Percentiles rank a stretch among this genome's conserved stretches.
Conservation (phyloP, 2,329 filamentous ascomycete species). For the Elsinoe australis region DNA sequence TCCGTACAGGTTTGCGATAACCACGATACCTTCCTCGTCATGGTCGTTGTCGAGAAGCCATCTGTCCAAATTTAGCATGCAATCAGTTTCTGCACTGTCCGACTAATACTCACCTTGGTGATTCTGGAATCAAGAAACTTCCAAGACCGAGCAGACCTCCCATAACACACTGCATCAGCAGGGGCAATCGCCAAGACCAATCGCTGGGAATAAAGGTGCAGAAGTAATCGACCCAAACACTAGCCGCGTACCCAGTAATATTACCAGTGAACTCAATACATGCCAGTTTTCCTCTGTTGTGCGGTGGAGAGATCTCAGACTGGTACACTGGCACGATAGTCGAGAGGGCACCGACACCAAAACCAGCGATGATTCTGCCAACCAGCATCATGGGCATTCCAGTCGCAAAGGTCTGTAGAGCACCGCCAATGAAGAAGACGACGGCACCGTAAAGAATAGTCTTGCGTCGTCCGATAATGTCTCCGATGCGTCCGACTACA, state of each 20-base stretch:
- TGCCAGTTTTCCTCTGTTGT: constrained; percentile 89
- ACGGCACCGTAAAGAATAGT: constrained; percentile 92
- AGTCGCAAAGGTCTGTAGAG: constrained; percentile 70
- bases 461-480: constrained; percentile 78
- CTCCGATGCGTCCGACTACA: constrained; percentile 77
- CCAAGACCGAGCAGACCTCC: constrained; percentile 75
- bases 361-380: constrained; percentile 44
- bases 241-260: constrained; percentile 89
- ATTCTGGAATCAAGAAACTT: constrained; percentile 91
- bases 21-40: constrained; percentile 95
- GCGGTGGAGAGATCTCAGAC: constrained; percentile 67
- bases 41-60: constrained; percentile 97
- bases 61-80: constrained; percentile 49
- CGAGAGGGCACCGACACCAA: constrained; percentile 44
- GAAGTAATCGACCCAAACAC: constrained; percentile 98
- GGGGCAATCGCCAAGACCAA: constrained; percentile 81
- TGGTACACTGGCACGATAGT: constrained; percentile 49
- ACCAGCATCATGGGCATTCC: constrained; percentile 80
- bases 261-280: constrained; percentile 99
- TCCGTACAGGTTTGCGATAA: constrained; percentile 95
- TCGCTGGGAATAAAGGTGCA: constrained; percentile 82
- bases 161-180: constrained; percentile 93
- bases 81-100: neutral
- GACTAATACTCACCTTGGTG: constrained; percentile 61
- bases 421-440: constrained; percentile 77